phyloP scores from a whole-genome alignment of 176 grass and related monocot species.

The Thalia dealbata region DNA sequence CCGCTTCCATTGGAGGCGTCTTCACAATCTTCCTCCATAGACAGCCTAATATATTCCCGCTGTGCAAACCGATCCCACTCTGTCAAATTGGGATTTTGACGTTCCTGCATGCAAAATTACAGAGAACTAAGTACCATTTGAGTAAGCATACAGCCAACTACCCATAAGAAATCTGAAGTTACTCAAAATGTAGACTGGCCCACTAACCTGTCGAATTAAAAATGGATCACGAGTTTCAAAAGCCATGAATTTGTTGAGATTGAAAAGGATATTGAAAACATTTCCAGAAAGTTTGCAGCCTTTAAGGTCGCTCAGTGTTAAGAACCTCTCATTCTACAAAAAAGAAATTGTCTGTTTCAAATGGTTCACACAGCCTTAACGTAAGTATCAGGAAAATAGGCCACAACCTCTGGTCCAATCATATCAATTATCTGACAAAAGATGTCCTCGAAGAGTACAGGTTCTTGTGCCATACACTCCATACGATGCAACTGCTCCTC shows the following conservation, averaged over 20 bases:
- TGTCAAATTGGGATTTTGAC: conserved; percentile 90
- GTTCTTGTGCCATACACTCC: conserved; percentile 98
- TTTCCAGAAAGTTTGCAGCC: conserved; percentile 91
- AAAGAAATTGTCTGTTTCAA: conserved; percentile 18
- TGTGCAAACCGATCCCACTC: conserved; percentile 99
- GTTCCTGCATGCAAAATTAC: conserved; percentile 46
- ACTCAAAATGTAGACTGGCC: conserved; percentile 15
- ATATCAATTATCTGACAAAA: conserved; percentile 99
- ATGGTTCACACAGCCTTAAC: conserved; percentile 8
- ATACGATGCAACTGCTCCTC: conserved; percentile 98
- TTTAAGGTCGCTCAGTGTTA: conserved; percentile 75
- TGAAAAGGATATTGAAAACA: conserved; percentile 99
- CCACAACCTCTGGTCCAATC: conserved; percentile 91
- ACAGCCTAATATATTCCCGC: conserved; percentile 95
- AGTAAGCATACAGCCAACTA: background rate
- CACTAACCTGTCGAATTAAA: conserved; percentile 88
- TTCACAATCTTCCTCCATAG: conserved; percentile 99
- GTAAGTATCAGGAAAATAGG: conserved; percentile 21
- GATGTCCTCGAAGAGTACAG: conserved; percentile 98
- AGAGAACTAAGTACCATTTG: background rate
- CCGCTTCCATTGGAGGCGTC: conserved; percentile 99
- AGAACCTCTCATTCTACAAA: conserved; percentile 74
- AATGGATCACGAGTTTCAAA: conserved; percentile 98
- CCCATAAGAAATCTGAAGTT: conserved; percentile 5
- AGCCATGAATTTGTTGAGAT: conserved; percentile 99